phyloP scores from a whole-genome alignment of 805 yeast species.

The Jamesozyma jinghongensis region DNA sequence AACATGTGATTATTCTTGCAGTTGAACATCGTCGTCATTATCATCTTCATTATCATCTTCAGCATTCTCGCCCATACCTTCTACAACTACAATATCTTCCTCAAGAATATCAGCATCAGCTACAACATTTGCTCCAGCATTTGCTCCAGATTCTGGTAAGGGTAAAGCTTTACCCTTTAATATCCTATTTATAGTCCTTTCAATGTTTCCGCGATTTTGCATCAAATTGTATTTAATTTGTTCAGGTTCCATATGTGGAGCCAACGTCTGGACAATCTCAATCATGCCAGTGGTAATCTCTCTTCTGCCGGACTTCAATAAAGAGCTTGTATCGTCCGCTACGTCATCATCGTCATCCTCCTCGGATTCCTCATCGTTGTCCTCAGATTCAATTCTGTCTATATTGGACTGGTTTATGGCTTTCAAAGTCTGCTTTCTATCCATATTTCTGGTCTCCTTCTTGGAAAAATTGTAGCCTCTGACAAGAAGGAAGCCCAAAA shows the following conservation, averaged over 20 bases:
- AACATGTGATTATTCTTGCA: too few relatives aligned
- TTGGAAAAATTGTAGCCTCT: constrained; percentile 40
- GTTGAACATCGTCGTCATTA: background rate
- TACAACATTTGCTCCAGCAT: too few relatives aligned
- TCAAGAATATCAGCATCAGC: background rate
- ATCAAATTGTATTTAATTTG: constrained; percentile 70
- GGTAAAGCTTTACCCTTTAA: constrained; percentile 56
- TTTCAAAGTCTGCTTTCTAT: background rate
- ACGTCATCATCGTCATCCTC: background rate
- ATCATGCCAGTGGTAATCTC: constrained; percentile 64
- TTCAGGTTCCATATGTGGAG: constrained; percentile 58
- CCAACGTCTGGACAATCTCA: constrained; percentile 74
- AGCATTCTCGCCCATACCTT: background rate
- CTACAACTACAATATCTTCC: background rate
- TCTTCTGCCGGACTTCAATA: constrained; percentile 29
- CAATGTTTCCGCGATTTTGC: constrained; percentile 63
- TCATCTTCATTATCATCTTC: background rate
- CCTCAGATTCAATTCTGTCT: constrained; percentile 2
- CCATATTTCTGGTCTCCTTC: background rate
- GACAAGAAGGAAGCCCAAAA: constrained; percentile 47
- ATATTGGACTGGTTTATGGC: background rate
- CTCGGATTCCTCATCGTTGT: background rate
- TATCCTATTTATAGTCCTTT: constrained; percentile 61
- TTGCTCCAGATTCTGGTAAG: constrained; percentile 37
- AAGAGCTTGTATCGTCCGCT: constrained; percentile 2